These are phyloP conservation scores for Hypocreales sp. DNA, from an alignment of 2,329 filamentous ascomycete genomes.

Conservation along the genomic window DNA sequence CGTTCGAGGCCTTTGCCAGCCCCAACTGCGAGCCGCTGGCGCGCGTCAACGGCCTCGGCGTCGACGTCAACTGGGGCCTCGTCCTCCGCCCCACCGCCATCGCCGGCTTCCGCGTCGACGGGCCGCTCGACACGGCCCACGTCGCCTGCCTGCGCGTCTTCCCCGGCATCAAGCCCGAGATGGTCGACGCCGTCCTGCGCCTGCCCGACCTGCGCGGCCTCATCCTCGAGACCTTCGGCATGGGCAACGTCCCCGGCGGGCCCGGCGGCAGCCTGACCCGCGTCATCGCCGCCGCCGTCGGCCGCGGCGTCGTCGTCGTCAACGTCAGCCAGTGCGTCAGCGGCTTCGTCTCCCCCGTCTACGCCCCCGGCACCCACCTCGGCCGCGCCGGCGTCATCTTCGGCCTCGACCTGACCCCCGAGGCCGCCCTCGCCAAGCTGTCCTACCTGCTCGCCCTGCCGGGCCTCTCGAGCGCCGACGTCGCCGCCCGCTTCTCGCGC, in stretches of 20 bases:
- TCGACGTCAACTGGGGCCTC: constrained; percentile 66
- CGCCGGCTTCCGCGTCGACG: constrained; percentile 58
- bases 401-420: constrained; percentile 76
- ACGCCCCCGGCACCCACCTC: constrained; percentile 61
- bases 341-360: constrained; percentile 63
- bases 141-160: constrained; percentile 84
- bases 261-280: constrained; percentile 64
- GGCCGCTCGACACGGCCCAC: constrained; percentile 68
- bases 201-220: constrained; percentile 66
- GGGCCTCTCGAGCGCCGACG: constrained; percentile 45
- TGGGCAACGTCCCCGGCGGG: constrained; percentile 78
- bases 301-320: constrained; percentile 70
- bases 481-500: constrained; percentile 54
- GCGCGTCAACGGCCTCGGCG: constrained; percentile 64
- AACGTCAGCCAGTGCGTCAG: constrained; percentile 83
- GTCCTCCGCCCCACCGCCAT: constrained; percentile 61
- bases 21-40: constrained; percentile 78
- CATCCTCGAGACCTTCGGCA: constrained; percentile 83
- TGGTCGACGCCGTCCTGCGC: constrained; percentile 72
- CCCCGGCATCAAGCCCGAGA: constrained; percentile 83
- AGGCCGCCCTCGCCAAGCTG: constrained; percentile 82
- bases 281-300: constrained; percentile 62
- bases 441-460: constrained; percentile 66
- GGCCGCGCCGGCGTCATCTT: constrained; percentile 77
- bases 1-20: constrained; percentile 75